A percentile compares a stretch with the other conserved stretches of the same genome.
Evolutionary conservation across 2,329 filamentous ascomycete genomes (phyloP).

Genomic region (Juglanconis oblonga): DNA sequence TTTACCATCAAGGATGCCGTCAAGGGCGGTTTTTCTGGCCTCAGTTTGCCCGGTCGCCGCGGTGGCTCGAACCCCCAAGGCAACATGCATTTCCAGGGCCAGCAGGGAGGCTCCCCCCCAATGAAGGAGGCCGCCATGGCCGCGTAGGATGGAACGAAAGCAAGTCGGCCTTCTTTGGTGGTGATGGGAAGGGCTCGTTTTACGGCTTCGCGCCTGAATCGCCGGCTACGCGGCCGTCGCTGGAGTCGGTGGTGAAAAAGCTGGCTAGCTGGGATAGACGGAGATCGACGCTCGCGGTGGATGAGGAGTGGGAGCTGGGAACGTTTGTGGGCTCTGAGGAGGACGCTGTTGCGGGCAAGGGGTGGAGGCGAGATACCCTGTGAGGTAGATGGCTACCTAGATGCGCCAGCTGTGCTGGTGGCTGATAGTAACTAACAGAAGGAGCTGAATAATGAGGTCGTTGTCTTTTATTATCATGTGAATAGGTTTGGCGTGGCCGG

Average conservation of each 20-base stretch:
- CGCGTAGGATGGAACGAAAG: constrained; percentile 10
- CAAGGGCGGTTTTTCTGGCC: constrained; percentile 33
- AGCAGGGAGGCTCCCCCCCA: constrained; percentile 23
- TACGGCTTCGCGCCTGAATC: constrained; percentile 7
- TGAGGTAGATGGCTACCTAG: neutral
- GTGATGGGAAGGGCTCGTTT: neutral
- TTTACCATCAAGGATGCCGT: constrained; percentile 47
- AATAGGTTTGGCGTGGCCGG: neutral
- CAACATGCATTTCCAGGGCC: constrained; percentile 37
- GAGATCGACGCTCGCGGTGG: neutral
- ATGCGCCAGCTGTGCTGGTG: constrained; percentile 18
- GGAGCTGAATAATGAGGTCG: neutral
- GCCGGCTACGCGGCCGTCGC: constrained; percentile 5
- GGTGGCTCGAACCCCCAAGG: neutral
- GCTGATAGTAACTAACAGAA: neutral
- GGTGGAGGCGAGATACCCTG: constrained; percentile 1
- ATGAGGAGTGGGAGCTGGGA: constrained; percentile 16
- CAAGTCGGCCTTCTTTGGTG: neutral
- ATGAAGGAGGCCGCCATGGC: constrained; percentile 35
- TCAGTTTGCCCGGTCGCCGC: neutral
- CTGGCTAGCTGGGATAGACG: constrained; percentile 20
- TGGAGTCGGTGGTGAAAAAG: constrained; percentile 19
- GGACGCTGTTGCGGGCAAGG: constrained; percentile 13
- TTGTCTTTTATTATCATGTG: neutral
- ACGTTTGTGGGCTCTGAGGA: constrained; percentile 16